phyloP scores from a whole-genome alignment of 495 filamentous ascomycete species.

The Xylaria cubensis region DNA sequence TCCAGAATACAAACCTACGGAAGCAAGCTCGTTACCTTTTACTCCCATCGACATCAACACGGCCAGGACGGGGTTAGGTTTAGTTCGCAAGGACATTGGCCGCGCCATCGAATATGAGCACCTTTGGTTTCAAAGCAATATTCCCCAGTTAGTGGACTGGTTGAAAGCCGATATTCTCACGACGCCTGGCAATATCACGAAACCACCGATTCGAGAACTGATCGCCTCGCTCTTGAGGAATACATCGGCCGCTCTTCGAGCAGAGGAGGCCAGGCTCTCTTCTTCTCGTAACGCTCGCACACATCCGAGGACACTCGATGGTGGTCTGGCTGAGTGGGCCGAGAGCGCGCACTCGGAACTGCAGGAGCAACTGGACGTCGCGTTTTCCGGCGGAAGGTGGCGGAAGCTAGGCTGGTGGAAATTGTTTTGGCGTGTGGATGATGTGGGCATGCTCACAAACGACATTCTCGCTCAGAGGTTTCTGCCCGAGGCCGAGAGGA shows the following conservation, averaged over 20 bases:
- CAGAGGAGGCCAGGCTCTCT: constrained; percentile 52
- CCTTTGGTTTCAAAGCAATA: constrained; percentile 73
- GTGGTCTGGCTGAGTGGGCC: constrained; percentile 72
- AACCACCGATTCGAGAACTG: constrained; percentile 67
- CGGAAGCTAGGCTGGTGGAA: constrained; percentile 88
- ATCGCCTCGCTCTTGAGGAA: constrained; percentile 70
- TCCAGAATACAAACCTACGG: constrained; percentile 41
- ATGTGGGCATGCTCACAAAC: constrained; percentile 79
- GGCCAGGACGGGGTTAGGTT: constrained; percentile 64
- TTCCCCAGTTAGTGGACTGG: constrained; percentile 73
- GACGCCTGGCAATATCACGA: constrained; percentile 52
- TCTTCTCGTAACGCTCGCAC: constrained; percentile 47
- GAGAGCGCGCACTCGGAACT: constrained; percentile 83
- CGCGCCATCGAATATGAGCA: constrained; percentile 75
- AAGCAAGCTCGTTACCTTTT: constrained; percentile 44
- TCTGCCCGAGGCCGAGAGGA: constrained; percentile 74
- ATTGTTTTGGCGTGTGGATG: constrained; percentile 91
- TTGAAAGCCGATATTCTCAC: constrained; percentile 59
- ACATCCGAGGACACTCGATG: constrained; percentile 58
- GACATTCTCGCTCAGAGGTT: constrained; percentile 79
- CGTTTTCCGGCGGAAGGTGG: constrained; percentile 76
- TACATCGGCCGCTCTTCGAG: constrained; percentile 59
- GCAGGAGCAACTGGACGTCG: constrained; percentile 73
- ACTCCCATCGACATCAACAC: constrained; percentile 47
- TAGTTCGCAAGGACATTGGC: constrained; percentile 69